Evolutionary conservation across 768 basidiomycete species (phyloP).

Genomic region (Clitopilus hobsonii): DNA sequence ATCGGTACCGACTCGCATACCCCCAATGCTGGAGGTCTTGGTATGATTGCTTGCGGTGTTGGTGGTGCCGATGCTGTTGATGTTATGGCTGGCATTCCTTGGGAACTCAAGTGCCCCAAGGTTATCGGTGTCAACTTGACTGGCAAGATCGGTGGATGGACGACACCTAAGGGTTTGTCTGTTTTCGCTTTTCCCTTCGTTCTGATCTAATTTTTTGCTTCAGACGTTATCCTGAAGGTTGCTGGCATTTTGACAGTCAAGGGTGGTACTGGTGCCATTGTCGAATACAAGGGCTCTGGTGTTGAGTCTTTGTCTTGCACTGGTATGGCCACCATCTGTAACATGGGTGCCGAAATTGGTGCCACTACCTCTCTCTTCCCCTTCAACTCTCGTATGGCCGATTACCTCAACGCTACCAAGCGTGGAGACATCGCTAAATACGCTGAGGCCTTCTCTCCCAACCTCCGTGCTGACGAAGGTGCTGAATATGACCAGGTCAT

Average conservation of each 20-base stretch:
- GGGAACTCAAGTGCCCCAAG: constrained; percentile 99
- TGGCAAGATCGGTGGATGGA: constrained; percentile 95
- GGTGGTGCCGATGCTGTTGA: constrained; percentile 99
- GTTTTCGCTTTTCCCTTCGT: neutral
- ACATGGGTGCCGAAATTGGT: constrained; percentile 99
- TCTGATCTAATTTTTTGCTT: constrained; percentile 6
- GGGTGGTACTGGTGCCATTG: constrained; percentile 98
- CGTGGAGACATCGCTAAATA: constrained; percentile 85
- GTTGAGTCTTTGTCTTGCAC: constrained; percentile 96
- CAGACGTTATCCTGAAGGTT: constrained; percentile 98
- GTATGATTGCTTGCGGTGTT: constrained; percentile 99
- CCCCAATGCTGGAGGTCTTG: constrained; percentile 98
- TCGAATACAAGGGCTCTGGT: constrained; percentile 95
- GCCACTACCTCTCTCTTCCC: constrained; percentile 99
- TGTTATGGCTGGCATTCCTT: constrained; percentile 96
- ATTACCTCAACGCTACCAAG: constrained; percentile 94
- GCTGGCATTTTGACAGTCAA: constrained; percentile 99
- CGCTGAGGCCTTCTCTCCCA: constrained; percentile 84
- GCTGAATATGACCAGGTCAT: constrained; percentile 94
- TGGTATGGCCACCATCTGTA: constrained; percentile 99
- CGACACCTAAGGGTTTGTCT: constrained; percentile 84
- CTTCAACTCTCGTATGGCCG: constrained; percentile 91
- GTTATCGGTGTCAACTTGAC: constrained; percentile 96
- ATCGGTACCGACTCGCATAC: constrained; percentile 99
- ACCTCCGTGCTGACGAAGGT: constrained; percentile 81